A percentile compares a stretch with the other conserved stretches of the same genome.
Conservation (phyloP, 441 rosid genomes). For the Brassica hybrid region DNA sequence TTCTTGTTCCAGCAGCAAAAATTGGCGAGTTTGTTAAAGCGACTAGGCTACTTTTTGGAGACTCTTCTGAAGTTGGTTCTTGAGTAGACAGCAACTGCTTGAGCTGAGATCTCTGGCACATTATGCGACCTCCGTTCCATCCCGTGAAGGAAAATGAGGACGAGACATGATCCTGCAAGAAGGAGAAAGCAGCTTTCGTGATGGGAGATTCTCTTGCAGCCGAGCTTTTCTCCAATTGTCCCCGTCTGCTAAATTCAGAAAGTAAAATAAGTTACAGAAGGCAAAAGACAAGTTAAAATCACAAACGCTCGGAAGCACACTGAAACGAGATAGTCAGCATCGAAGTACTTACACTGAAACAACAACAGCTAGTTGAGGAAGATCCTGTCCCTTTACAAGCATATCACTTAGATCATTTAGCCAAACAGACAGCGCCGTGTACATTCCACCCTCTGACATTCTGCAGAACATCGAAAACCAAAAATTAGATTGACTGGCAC, state of each 20-base stretch:
- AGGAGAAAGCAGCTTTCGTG: conserved; percentile 66
- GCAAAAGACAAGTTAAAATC: conserved; percentile 12
- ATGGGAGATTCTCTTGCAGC: conserved; percentile 61
- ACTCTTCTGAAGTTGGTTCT: conserved; percentile 58
- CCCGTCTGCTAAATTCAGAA: conserved; percentile 58
- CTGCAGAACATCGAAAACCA: conserved; percentile 52
- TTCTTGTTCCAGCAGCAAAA: conserved; percentile 48
- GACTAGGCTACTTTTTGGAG: conserved; percentile 45
- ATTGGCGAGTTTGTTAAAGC: conserved; percentile 64
- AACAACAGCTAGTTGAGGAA: conserved; percentile 85
- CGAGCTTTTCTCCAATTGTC: conserved; percentile 70
- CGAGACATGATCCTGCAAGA: conserved; percentile 70
- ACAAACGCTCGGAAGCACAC: conserved; percentile 13
- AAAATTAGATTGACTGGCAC: conserved; percentile 26
- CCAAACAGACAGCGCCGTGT: conserved; percentile 83
- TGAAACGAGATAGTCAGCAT: conserved; percentile 20
- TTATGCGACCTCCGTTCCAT: conserved; percentile 91
- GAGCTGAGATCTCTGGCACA: conserved; percentile 83
- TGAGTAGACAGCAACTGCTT: conserved; percentile 58
- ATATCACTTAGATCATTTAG: conserved; percentile 62
- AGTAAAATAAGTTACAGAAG: background rate
- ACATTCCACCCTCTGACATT: conserved; percentile 92
- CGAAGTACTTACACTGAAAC: conserved; percentile 77
- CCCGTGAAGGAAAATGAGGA: conserved; percentile 73
- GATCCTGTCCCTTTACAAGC: conserved; percentile 64